Base-by-base conservation (phyloP, 2,329 filamentous ascomycete species). In the Knoxdaviesia proteae region DNA sequence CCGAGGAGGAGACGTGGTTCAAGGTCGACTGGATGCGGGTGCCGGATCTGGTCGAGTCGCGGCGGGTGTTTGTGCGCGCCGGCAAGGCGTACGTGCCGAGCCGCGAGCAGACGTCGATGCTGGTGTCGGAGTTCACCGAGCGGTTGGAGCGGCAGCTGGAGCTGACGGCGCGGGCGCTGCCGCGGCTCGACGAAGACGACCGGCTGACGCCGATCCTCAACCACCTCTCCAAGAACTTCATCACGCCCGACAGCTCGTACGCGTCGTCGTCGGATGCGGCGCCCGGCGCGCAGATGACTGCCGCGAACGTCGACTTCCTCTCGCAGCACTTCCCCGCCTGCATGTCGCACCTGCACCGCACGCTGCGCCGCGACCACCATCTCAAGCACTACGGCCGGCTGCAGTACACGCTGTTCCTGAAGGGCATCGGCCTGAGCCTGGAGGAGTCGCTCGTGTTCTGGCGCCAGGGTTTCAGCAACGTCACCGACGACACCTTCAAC, bases 21-120 rank as follows among this genome's bases (percentile, higher is more conserved):
- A 96, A 94, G 62, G 84, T 96, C 1, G 84, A 94, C 53, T 98
- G 88, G 86, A 81, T 86, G 56, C 74, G 77, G 34, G 90, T 98
- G 1, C 84, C 88, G 0, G 88, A 96, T 47, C 62, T 98, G 35
- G 77, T 98, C 1, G 87, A 94, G 59, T 62, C 71, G 40, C 69
- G 88, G 41, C 71, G 72, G 42, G 83, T 93, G 1, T 77, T 90
- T 44, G 49, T 96, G 49, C 79, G 70, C 50, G 75, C 63, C 32
- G 90, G 90, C 3, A 90, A 84, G 58, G 90, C 90, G 1, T 98
- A 86, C 54, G 88, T 98, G 1, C 88, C 90, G 1, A 76, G 79
- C 8, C 71, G 77, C 45, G 86, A 94, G 57, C 86, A 96, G 59
- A 64, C 81, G 46, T 90, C 80, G 52, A 82, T 98, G 74, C 81